Conservation (phyloP, 139 green algal genomes). For the Chlamydomonas asymmetrica region DNA sequence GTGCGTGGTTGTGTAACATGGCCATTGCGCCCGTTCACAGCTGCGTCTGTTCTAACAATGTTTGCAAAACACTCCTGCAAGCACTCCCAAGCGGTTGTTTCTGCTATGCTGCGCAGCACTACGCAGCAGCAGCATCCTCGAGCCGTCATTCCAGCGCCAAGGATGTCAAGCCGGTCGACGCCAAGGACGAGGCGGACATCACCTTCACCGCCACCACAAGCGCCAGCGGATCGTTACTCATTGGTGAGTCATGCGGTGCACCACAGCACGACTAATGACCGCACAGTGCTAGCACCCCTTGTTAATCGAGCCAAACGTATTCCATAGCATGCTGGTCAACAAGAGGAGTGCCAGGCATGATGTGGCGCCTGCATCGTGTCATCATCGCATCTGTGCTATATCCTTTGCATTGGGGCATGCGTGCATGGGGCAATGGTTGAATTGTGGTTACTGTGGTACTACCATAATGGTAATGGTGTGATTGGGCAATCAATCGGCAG, state of each 20-base stretch:
- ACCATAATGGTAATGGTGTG: background rate
- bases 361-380: no score
- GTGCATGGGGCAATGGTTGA: no score
- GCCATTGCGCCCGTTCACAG: no score
- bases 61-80: background rate
- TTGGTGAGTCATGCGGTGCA: conserved; percentile 35
- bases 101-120: conserved; percentile 23
- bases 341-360: background rate
- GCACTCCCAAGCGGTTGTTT: background rate
- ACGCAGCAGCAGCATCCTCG: background rate
- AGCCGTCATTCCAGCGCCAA: background rate
- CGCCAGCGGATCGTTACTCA: conserved; percentile 57
- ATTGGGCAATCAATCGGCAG: conserved; percentile 25
- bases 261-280: background rate
- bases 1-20: no score
- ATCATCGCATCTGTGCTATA: no score
- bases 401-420: no score
- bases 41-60: no score
- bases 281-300: background rate
- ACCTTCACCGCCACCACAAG: conserved; percentile 80
- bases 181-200: conserved; percentile 48
- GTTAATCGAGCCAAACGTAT: background rate
- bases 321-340: background rate
- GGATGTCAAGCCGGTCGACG: no score
- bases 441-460: background rate